Percentiles rank a stretch among this genome's conserved stretches.
Conservation (phyloP, 2,329 filamentous ascomycete genomes). For the Karstenula rhodostoma region DNA sequence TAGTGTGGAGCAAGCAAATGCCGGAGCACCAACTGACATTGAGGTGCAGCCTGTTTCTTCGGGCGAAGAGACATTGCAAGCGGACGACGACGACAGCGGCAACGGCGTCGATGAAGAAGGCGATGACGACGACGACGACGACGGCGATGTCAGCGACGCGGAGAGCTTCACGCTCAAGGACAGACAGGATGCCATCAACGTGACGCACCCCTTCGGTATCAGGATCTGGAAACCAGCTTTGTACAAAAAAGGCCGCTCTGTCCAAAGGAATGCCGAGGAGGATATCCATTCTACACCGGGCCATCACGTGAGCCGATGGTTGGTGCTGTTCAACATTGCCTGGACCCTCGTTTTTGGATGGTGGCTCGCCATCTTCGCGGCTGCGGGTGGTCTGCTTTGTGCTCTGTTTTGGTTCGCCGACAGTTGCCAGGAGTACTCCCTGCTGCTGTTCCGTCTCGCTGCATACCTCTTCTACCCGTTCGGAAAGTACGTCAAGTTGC, state of each 20-base stretch:
- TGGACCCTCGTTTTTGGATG: conserved; percentile 95
- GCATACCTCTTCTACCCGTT: conserved; percentile 95
- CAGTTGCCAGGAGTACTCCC: conserved; percentile 87
- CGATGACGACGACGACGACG: conserved; percentile 75
- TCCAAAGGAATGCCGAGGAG: conserved; percentile 93
- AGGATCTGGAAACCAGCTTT: conserved; percentile 98
- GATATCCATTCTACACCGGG: conserved; percentile 97
- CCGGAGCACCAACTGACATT: conserved; percentile 33
- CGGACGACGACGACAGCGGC: conserved; percentile 52
- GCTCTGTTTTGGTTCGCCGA: conserved; percentile 77
- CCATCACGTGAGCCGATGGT: conserved; percentile 81
- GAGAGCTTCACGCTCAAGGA: conserved; percentile 99
- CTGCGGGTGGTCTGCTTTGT: conserved; percentile 78
- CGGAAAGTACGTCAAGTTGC: conserved; percentile 91
- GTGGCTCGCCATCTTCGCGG: conserved; percentile 86
- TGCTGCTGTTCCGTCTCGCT: conserved; percentile 82
- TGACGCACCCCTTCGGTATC: conserved; percentile 98
- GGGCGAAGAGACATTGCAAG: conserved; percentile 51
- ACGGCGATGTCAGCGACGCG: conserved; percentile 82
- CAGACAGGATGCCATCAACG: conserved; percentile 95
- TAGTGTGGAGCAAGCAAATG: conserved; percentile 47
- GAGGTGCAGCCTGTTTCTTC: conserved; percentile 41
- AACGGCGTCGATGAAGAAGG: conserved; percentile 67
- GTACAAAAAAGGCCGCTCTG: conserved; percentile 97
- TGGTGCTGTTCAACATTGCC: conserved; percentile 85